Evolutionary conservation across 2,329 filamentous ascomycete genomes (phyloP).

Genomic region (Macroventuria anomochaeta): DNA sequence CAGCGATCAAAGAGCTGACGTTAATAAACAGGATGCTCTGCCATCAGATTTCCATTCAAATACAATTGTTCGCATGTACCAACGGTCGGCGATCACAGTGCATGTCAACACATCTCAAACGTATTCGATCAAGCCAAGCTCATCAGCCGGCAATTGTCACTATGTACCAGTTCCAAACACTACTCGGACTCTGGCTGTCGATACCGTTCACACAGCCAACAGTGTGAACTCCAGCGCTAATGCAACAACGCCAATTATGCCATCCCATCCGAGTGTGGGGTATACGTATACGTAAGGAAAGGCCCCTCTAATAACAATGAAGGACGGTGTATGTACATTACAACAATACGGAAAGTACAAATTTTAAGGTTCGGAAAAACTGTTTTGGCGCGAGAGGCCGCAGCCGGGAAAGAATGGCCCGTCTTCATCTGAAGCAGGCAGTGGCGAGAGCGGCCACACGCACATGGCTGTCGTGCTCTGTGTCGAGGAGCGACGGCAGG

Average conservation of each 20-base stretch:
- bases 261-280: slow-evolving; percentile 9
- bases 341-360: slow-evolving; percentile 4
- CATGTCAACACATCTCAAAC: too few species aligned
- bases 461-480: not conserved
- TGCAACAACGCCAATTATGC: slow-evolving; percentile 32
- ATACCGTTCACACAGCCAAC: not conserved
- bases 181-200: not conserved
- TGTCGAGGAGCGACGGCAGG: not conserved
- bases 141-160: not conserved
- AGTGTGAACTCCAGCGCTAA: slow-evolving; percentile 39
- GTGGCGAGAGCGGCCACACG: not conserved
- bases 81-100: too few species aligned
- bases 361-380: slow-evolving; percentile 25
- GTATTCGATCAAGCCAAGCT: not conserved
- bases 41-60: too few species aligned
- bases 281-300: slow-evolving; percentile 18
- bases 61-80: too few species aligned
- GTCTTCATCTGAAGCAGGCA: not conserved
- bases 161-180: not conserved
- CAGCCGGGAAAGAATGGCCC: not conserved
- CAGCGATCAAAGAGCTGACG: too few species aligned
- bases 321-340: slow-evolving; percentile 13
- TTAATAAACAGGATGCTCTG: too few species aligned
- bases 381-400: slow-evolving; percentile 2
- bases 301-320: not conserved